These are phyloP conservation scores for Vitis rotundifolia DNA, from an alignment of 164 flowering plant genomes.

Conservation along the genomic window DNA sequence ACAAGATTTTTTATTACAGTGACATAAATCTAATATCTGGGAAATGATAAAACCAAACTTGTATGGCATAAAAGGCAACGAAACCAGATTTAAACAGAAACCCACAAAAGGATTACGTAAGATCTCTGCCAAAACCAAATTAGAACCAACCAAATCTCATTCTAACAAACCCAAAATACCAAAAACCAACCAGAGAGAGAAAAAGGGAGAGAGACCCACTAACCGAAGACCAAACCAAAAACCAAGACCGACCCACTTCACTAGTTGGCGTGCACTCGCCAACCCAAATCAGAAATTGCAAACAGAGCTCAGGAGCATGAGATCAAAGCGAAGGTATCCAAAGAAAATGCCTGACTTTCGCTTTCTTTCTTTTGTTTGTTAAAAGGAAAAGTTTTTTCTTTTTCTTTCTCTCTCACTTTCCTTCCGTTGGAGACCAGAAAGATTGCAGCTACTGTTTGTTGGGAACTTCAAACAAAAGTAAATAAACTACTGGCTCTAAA, in stretches of 20 bases:
- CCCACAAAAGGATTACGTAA: conserved; percentile 26
- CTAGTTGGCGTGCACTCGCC: conserved; percentile 17
- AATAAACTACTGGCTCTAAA: background rate
- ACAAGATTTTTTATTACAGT: background rate
- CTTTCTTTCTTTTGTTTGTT: conserved; percentile 35
- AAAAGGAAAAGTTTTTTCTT: conserved; percentile 34
- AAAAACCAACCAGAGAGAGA: conserved; percentile 9
- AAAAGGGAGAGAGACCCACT: conserved; percentile 22
- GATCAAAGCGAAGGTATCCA: conserved; percentile 32
- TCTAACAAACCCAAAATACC: conserved; percentile 14
- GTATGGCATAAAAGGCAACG: background rate
- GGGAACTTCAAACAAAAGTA: conserved; percentile 6
- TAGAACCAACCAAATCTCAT: conserved; percentile 26
- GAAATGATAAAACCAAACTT: background rate
- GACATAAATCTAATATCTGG: background rate
- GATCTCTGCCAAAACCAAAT: conserved; percentile 43
- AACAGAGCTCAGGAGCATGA: conserved; percentile 18
- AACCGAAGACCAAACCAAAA: background rate
- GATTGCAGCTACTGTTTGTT: conserved; percentile 16
- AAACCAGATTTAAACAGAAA: conserved; percentile 17
- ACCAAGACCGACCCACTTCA: conserved; percentile 21
- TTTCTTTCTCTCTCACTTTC: conserved; percentile 13
- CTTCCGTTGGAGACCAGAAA: conserved; percentile 30
- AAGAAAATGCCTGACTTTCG: conserved; percentile 21
- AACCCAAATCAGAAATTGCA: conserved; percentile 13